Evolutionary conservation across 768 basidiomycete species (phyloP).

Genomic region (Amanita jacksonii): DNA sequence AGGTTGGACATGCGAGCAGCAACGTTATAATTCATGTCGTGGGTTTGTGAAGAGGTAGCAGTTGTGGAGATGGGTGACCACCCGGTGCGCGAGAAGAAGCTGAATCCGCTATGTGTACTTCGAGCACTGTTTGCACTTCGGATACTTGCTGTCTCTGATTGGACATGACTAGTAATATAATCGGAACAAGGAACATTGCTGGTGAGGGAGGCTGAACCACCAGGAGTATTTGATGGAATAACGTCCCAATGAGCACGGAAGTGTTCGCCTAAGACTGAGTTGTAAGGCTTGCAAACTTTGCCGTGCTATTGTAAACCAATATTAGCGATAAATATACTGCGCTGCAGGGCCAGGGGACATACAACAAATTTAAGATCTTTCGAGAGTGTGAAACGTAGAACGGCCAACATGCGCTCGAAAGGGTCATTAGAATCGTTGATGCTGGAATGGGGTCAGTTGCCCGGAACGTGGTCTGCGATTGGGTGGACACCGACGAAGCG

Average conservation of each 20-base stretch:
- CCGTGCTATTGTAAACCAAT: constrained; percentile 46
- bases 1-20: constrained; percentile 54
- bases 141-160: constrained; percentile 45
- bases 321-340: constrained; percentile 7
- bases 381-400: constrained; percentile 78
- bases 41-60: constrained; percentile 40
- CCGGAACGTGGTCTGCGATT: too few relatives aligned
- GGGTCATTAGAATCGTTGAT: constrained; percentile 89
- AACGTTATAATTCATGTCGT: constrained; percentile 29
- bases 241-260: constrained; percentile 87
- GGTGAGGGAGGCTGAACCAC: constrained; percentile 12
- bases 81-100: constrained; percentile 41
- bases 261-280: constrained; percentile 81
- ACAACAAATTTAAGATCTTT: constrained; percentile 93
- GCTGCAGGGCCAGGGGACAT: constrained; percentile 22
- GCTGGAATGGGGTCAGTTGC: constrained; percentile 34
- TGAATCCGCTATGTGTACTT: constrained; percentile 49
- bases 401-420: constrained; percentile 93
- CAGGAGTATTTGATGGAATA: constrained; percentile 31
- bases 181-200: constrained; percentile 8
- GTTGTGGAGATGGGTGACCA: constrained; percentile 44
- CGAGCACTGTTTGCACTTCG: constrained; percentile 53
- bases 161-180: constrained; percentile 10
- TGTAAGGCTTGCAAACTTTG: constrained; percentile 91
- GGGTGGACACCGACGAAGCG: constrained; percentile 79